Conservation (phyloP, 768 basidiomycete species). For the Thelephora ganbajun region DNA sequence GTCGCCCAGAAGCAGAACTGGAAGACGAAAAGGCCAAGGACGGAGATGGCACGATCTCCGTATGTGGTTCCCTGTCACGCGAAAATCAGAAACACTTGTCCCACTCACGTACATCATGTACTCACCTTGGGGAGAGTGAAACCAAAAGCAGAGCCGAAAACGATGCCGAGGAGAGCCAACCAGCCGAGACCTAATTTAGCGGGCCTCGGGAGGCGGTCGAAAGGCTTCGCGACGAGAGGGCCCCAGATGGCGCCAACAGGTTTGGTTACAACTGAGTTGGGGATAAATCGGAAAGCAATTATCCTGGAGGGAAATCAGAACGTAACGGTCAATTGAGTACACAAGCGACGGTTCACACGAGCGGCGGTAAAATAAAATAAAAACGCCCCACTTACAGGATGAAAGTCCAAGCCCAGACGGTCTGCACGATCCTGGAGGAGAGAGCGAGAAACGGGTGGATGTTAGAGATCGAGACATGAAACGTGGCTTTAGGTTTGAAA, state of each 20-base stretch:
- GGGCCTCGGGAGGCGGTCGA: constrained; percentile 39
- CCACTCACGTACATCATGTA: neutral
- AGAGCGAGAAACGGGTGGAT: neutral
- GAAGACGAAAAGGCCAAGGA: constrained; percentile 70
- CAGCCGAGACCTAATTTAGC: constrained; percentile 55
- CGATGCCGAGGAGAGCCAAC: constrained; percentile 59
- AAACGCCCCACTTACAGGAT: constrained; percentile 34
- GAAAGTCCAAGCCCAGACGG: constrained; percentile 75
- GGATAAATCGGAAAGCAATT: constrained; percentile 78
- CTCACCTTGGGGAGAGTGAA: constrained; percentile 46
- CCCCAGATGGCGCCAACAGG: constrained; percentile 66
- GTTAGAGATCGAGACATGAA: constrained; percentile 3
- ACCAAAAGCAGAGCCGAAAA: constrained; percentile 83
- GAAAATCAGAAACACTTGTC: neutral
- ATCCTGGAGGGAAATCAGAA: constrained; percentile 18
- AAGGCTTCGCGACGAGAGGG: constrained; percentile 52
- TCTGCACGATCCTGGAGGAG: constrained; percentile 56
- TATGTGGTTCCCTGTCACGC: constrained; percentile 41
- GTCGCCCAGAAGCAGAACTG: constrained; percentile 60
- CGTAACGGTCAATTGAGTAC: constrained; percentile 1
- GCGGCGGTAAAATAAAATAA: no score
- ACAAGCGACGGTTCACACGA: neutral
- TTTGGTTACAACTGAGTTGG: constrained; percentile 49
- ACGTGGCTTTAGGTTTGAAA: constrained; percentile 5
- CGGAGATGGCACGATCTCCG: constrained; percentile 69